A percentile compares a stretch with the other conserved stretches of the same genome.
phyloP scores from a whole-genome alignment of 2,329 filamentous ascomycete genomes.

The Fonsecaea pugnacius region DNA sequence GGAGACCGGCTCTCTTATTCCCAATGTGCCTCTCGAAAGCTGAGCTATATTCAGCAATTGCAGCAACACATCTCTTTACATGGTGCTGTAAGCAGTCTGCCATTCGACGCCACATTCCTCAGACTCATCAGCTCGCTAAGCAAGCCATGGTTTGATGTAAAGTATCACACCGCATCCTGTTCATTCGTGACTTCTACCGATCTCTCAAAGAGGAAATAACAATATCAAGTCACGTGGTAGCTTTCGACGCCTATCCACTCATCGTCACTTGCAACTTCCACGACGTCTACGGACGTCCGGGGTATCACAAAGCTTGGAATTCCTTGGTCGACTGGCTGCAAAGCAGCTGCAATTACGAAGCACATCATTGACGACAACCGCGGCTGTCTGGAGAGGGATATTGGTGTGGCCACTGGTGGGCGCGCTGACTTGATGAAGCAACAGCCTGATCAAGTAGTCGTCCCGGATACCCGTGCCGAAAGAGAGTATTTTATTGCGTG shows the following conservation, averaged over 20 bases:
- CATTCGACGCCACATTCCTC: neutral
- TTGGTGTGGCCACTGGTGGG: neutral
- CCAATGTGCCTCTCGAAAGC: neutral
- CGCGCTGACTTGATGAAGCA: neutral
- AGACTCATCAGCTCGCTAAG: neutral
- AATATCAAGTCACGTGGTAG: neutral
- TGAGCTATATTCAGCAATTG: neutral
- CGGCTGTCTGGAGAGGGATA: neutral
- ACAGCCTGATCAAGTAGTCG: neutral
- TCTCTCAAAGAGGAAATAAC: conserved; percentile 1
- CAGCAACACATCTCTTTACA: neutral
- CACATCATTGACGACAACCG: neutral
- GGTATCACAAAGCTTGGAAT: neutral
- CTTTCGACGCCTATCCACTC: neutral
- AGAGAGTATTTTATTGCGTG: neutral
- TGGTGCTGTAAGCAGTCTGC: neutral
- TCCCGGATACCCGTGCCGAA: neutral
- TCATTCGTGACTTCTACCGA: neutral
- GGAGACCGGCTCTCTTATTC: neutral
- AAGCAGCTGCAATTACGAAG: neutral
- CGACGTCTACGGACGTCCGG: neutral
- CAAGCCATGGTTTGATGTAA: neutral
- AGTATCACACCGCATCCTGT: neutral
- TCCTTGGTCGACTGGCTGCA: neutral
- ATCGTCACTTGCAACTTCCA: neutral